Base-by-base conservation (phyloP, 2,329 filamentous ascomycete species). In the Sporothrix brunneoviolacea region DNA sequence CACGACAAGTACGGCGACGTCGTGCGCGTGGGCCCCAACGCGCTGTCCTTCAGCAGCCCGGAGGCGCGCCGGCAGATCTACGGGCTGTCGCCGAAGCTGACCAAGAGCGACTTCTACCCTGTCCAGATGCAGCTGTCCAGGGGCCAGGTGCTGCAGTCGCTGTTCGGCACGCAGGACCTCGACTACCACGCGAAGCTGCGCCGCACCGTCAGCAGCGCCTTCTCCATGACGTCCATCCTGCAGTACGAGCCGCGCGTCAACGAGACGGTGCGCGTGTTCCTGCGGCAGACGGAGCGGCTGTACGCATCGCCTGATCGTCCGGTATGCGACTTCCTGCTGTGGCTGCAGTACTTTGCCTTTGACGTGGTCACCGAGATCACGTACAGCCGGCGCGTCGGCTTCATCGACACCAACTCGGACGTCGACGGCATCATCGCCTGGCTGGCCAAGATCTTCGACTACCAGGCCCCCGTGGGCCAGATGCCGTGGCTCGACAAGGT, bases 51-150 rank as follows among this genome's bases (percentile, higher is more conserved):
- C 60, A 77, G 83, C 4, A 76, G 87, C 57, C 85, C 87, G 0
- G 77, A 77, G 51, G 84, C 85, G 0, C 71, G 91, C 57, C 86
- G 86, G 65, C 70, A 72, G 9, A 90, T 91, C 40, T 93, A 91
- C 63, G 86, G 86, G 0, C 66, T 91, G 35, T 9, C 19, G 19
- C 33, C 33, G 30, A 36, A 28, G 42, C 42, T 45, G 32, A 45
- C 42, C 18, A 43, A 52, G 43, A 52, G 43, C 24, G 45, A 22
- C 16, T 49, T 53, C 24, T 53, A 53, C 16, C 45, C 51, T 4
- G 48, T 51, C 12, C 41, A 45, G 35, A 51, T 53, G 45, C 51
- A 53, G n/a, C 19, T 49, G 12, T 33, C 39, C 22, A 37, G 22
- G 8, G 45, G 51, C 22, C 19, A 40, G 40, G 40, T 44, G 22